Evolutionary conservation across 2,329 filamentous ascomycete genomes (phyloP), one percentile per base, ranked within the genome.

Genomic region (Xylariaceae sp.): DNA sequence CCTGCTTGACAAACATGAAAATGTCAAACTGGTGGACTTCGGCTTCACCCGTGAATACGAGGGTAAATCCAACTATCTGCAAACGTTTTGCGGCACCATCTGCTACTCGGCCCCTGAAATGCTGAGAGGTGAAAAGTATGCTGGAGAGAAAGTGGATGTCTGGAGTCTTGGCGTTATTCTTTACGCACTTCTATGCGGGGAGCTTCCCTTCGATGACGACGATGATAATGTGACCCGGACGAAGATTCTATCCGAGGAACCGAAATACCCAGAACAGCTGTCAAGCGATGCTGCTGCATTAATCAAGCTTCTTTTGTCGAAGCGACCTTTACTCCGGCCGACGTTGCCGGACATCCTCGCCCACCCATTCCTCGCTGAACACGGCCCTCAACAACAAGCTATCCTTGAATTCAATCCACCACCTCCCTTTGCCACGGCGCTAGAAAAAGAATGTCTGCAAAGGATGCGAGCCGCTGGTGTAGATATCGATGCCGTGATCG

Each of bases 61-160:
- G 72, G 92, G 92, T 57, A 91, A 95, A 65, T 83, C 89, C 32
- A 97, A 91, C 70, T 92, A 97, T 67, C 75, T 99, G 53, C 92
- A 97, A 72, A 99, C 94, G 1, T 99, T 96, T 72, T 99, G 94
- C 70, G 94, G 94, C 4, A 99, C 94, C 0, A 87, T 99, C 59
- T 97, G 92, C 74, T 99, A 99, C 72, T 96, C 91, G 52, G 94
- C 94, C 2, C 94, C 94, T 2, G 94, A 99, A 72, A 99, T 99
- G 94, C 79, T 99, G 41, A 96, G 94, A 71, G 94, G 91, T 40
- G 94, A 99, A 71, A 97, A 95, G 71, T 99, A 99, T 69, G 94
- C 91, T 0, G 92, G 91, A 30, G 91, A 96, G 74, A 97, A 96
- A 74, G 92, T 99, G 47, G 94, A 99, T 67, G 91, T 99, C 3